Percentiles rank a stretch among this genome's conserved stretches.
These are phyloP conservation scores for Eutypella sp. DNA, from an alignment of 2,329 filamentous ascomycete genomes.

Conservation along the genomic window DNA sequence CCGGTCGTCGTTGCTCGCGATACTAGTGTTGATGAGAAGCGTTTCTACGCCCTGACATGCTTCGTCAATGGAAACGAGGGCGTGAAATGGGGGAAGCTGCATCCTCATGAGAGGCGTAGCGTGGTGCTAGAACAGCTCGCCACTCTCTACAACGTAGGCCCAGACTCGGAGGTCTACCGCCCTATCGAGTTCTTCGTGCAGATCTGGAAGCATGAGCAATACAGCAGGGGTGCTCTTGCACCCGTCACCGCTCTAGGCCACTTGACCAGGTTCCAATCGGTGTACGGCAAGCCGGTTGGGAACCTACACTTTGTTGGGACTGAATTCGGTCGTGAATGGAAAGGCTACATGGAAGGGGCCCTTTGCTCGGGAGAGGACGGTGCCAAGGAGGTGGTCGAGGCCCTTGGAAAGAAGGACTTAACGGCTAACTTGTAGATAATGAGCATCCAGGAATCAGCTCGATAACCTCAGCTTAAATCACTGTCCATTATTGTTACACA, in stretches of 20 bases:
- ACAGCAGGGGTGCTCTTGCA: constrained; percentile 29
- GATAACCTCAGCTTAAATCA: too few species aligned
- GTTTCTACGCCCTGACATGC: constrained; percentile 32
- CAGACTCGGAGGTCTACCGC: constrained; percentile 13
- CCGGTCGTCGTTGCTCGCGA: constrained; percentile 37
- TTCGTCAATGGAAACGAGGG: constrained; percentile 36
- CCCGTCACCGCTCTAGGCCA: constrained; percentile 28
- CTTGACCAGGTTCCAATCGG: constrained; percentile 19
- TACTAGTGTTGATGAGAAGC: constrained; percentile 29
- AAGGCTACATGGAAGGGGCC: constrained; percentile 49
- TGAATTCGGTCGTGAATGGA: constrained; percentile 43
- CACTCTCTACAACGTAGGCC: constrained; percentile 18
- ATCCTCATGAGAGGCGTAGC: constrained; percentile 21
- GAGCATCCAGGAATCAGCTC: too few species aligned
- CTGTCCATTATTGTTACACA: too few species aligned
- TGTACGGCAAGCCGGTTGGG: constrained; percentile 29
- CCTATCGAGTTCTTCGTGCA: constrained; percentile 28
- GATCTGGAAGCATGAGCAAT: constrained; percentile 29
- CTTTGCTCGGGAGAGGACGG: constrained; percentile 38
- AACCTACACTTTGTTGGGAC: constrained; percentile 47
- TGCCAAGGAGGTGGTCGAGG: constrained; percentile 41
- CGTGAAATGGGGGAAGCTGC: constrained; percentile 28
- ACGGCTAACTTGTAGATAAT: too few species aligned
- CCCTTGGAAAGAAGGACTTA: too few species aligned
- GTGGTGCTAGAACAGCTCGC: constrained; percentile 31